Evolutionary conservation across 495 filamentous ascomycete species (phyloP).

Genomic region (Penicillium roqueforti): DNA sequence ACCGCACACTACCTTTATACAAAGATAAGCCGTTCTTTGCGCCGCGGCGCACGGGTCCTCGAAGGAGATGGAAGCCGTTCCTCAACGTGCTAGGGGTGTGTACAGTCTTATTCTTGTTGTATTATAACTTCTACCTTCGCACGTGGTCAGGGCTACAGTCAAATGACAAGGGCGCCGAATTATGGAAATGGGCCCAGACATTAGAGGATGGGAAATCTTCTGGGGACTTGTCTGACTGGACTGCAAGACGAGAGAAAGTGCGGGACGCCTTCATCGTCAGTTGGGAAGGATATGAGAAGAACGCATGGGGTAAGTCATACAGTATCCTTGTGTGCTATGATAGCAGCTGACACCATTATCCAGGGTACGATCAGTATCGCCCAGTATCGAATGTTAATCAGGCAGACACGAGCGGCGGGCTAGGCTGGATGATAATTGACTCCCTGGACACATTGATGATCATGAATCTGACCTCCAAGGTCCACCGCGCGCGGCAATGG

Average conservation of each 20-base stretch:
- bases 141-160: conserved; percentile 10
- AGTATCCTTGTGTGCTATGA: neutral
- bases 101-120: conserved; percentile 46
- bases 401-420: conserved; percentile 68
- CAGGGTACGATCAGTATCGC: conserved; percentile 81
- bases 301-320: conserved; percentile 80
- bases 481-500: conserved; percentile 86
- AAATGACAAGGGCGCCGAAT: conserved; percentile 30
- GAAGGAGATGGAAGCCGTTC: conserved; percentile 27
- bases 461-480: conserved; percentile 90
- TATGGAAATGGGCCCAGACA: conserved; percentile 42
- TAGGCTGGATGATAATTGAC: conserved; percentile 99
- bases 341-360: conserved; percentile 6
- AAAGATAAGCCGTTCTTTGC: conserved; percentile 90
- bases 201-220: conserved; percentile 26
- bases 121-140: conserved; percentile 30
- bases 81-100: conserved; percentile 23
- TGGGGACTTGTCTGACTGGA: conserved; percentile 54
- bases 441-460: conserved; percentile 93
- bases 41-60: conserved; percentile 41
- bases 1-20: conserved; percentile 81
- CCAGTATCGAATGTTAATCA: conserved; percentile 73
- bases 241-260: conserved; percentile 73
- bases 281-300: conserved; percentile 86
- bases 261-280: conserved; percentile 83